These are phyloP conservation scores for Brasenia schreberi DNA, from an alignment of 164 flowering plant genomes.

Conservation along the genomic window DNA sequence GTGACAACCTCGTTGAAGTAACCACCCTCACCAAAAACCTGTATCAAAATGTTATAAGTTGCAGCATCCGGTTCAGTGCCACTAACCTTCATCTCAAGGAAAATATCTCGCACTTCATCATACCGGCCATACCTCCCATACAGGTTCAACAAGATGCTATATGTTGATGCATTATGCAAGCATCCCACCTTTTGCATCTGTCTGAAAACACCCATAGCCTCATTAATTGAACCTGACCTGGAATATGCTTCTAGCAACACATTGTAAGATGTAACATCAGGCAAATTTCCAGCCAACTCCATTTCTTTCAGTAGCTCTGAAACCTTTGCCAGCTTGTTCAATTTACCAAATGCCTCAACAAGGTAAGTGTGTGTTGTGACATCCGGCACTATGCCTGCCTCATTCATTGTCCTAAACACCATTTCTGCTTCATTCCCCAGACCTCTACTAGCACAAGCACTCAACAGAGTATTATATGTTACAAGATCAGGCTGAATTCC, in stretches of 20 bases:
- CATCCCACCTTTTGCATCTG: conserved; percentile 87
- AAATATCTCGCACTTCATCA: conserved; percentile 77
- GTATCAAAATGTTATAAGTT: conserved; percentile 74
- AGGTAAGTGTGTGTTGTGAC: conserved; percentile 57
- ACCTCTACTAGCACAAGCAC: conserved; percentile 63
- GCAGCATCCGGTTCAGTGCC: conserved; percentile 80
- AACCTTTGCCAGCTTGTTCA: conserved; percentile 62
- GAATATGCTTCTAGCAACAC: conserved; percentile 80
- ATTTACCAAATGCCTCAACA: conserved; percentile 70
- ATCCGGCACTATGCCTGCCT: conserved; percentile 81
- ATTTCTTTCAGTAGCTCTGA: conserved; percentile 62
- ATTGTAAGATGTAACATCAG: conserved; percentile 70
- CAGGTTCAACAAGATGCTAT: conserved; percentile 72
- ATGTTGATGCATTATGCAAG: conserved; percentile 68
- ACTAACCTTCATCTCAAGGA: conserved; percentile 92
- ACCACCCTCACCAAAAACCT: conserved; percentile 91
- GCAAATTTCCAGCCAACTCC: conserved; percentile 63
- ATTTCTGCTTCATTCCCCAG: conserved; percentile 89
- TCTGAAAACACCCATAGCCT: conserved; percentile 75
- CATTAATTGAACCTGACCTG: conserved; percentile 41
- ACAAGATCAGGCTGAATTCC: conserved; percentile 83
- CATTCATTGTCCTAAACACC: conserved; percentile 91
- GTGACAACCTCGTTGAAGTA: conserved; percentile 96
- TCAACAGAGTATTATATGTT: conserved; percentile 76
- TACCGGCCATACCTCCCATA: conserved; percentile 72